Conservation (phyloP, 345 rosid genomes). For the Salix purpurea region DNA sequence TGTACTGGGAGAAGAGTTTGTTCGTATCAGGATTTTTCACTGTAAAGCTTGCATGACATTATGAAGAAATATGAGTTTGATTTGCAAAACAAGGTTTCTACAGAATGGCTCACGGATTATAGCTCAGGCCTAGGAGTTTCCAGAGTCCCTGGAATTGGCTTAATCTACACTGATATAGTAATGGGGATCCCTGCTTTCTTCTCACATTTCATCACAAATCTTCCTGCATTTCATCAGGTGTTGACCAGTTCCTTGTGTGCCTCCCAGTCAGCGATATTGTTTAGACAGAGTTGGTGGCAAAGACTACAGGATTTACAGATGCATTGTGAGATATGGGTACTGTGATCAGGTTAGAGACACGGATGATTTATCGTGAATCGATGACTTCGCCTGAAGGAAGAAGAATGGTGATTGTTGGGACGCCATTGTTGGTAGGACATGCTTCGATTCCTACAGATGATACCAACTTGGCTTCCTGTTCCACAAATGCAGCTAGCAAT, state of each 20-base stretch:
- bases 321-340: slow-evolving; percentile 59
- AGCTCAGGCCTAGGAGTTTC: slow-evolving; percentile 48
- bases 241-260: slow-evolving; percentile 46
- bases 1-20: slow-evolving; percentile 49
- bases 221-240: slow-evolving; percentile 62
- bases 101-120: slow-evolving; percentile 53
- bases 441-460: slow-evolving; percentile 29
- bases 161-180: slow-evolving; percentile 44
- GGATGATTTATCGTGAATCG: slow-evolving; percentile 39
- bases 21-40: slow-evolving; percentile 37
- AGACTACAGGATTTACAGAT: slow-evolving; percentile 41
- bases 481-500: neutral
- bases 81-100: slow-evolving; percentile 47
- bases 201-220: slow-evolving; percentile 53
- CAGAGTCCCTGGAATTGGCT: slow-evolving; percentile 61
- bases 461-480: neutral
- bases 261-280: slow-evolving; percentile 34
- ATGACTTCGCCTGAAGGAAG: slow-evolving; percentile 25
- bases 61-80: slow-evolving; percentile 57
- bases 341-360: slow-evolving; percentile 42
- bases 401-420: slow-evolving; percentile 41
- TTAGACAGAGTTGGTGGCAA: slow-evolving; percentile 47
- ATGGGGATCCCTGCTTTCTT: slow-evolving; percentile 58
- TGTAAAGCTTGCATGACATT: slow-evolving; percentile 54
- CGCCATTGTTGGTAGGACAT: slow-evolving; percentile 17